These are phyloP conservation scores for Paramecium tetraurelia DNA, from an alignment of 73 alveolate genomes.

Conservation along the genomic window DNA sequence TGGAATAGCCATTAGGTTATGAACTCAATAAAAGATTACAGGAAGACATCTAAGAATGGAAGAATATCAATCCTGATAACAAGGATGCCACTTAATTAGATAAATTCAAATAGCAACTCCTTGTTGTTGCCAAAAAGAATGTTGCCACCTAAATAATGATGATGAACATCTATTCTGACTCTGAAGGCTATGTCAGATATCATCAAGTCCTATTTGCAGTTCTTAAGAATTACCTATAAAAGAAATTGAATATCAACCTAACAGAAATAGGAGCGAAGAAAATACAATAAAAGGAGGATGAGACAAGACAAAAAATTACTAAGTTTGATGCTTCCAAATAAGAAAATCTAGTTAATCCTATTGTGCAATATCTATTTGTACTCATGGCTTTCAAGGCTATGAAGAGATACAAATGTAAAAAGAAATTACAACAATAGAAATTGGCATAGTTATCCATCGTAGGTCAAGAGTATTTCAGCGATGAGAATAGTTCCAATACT, in stretches of 20 bases:
- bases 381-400: conserved; percentile 2
- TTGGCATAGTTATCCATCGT: background rate
- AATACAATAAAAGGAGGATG: background rate
- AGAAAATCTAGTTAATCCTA: conserved; percentile 1
- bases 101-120: background rate
- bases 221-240: background rate
- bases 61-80: background rate
- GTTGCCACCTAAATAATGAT: background rate
- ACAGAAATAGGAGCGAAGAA: background rate
- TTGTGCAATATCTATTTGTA: background rate
- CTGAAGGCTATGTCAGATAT: background rate
- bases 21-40: background rate
- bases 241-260: background rate
- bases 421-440: background rate
- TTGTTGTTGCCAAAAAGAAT: background rate
- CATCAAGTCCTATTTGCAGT: background rate
- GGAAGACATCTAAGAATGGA: conserved; percentile 3
- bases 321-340: background rate
- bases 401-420: background rate
- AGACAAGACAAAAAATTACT: background rate
- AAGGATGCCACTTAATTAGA: background rate
- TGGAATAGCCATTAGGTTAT: conserved; percentile 73
- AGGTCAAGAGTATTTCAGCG: background rate
- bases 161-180: background rate
- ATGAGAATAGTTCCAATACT: background rate